phyloP scores from a whole-genome alignment of 2,329 filamentous ascomycete genomes.

The Chalaropsis thielavioides region DNA sequence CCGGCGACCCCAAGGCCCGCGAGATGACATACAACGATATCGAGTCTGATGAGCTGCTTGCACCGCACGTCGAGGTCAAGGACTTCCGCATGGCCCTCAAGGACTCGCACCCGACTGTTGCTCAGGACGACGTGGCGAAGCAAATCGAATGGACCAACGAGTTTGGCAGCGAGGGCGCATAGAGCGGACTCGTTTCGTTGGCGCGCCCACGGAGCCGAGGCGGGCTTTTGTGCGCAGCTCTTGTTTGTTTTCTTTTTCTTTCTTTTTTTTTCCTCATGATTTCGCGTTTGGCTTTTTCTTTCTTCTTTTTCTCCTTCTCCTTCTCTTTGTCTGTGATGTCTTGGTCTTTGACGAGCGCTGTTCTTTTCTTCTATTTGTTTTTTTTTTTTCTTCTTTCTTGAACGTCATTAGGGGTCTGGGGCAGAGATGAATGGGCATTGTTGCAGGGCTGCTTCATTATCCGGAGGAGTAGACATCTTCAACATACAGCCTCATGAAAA shows the following conservation, averaged over 20 bases:
- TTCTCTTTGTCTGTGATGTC: background rate
- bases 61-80: conserved; percentile 73
- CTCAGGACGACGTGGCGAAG: conserved; percentile 64
- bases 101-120: conserved; percentile 77
- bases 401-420: background rate
- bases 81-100: conserved; percentile 92
- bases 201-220: no score
- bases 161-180: conserved; percentile 79
- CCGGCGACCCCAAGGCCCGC: conserved; percentile 67
- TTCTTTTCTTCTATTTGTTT: background rate
- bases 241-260: background rate
- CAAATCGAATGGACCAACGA: conserved; percentile 92
- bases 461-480: no score
- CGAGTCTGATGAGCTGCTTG: conserved; percentile 67
- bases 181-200: background rate
- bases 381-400: conserved; percentile 2
- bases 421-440: background rate
- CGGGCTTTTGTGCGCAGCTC: background rate
- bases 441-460: background rate
- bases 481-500: no score
- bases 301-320: background rate
- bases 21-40: conserved; percentile 93
- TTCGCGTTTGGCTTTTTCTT: background rate
- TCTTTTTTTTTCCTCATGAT: background rate
- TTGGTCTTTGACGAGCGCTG: background rate